Conservation (phyloP, 495 filamentous ascomycete species). For the Lineolata rhizophorae region DNA sequence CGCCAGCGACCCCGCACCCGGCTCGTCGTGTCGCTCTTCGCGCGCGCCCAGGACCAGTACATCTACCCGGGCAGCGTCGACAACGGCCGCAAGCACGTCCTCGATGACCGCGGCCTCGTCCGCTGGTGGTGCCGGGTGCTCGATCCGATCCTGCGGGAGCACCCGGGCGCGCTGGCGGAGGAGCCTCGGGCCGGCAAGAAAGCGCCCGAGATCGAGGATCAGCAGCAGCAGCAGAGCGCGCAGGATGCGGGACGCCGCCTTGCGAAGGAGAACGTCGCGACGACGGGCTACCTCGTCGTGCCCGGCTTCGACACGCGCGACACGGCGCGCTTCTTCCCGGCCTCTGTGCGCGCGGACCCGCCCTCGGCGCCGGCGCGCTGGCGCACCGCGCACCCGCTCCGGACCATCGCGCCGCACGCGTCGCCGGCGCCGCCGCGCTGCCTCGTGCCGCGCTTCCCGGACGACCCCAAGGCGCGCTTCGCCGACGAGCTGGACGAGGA, state of each 20-base stretch:
- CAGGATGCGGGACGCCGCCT: constrained; percentile 10
- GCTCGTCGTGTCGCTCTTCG: constrained; percentile 75
- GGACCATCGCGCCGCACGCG: constrained; percentile 30
- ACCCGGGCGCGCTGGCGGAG: constrained; percentile 9
- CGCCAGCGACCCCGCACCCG: constrained; percentile 44
- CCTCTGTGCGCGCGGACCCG: constrained; percentile 13
- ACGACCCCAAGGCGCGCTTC: constrained; percentile 90
- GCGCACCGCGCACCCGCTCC: constrained; percentile 36
- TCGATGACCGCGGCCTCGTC: constrained; percentile 73
- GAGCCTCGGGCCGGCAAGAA: no score
- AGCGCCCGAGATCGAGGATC: no score
- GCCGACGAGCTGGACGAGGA: constrained; percentile 75
- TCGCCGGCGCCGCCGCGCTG: constrained; percentile 48
- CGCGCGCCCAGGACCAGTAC: constrained; percentile 80
- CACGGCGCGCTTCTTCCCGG: constrained; percentile 41
- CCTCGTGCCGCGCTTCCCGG: constrained; percentile 75
- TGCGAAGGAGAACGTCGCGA: constrained; percentile 9
- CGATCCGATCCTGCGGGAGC: constrained; percentile 42
- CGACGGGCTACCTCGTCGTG: constrained; percentile 59
- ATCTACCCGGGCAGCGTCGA: constrained; percentile 81
- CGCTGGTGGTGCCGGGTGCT: constrained; percentile 87
- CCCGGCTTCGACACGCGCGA: constrained; percentile 65
- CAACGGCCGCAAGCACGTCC: constrained; percentile 72
- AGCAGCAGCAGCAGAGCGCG: no score
- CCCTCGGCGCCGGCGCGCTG: constrained; percentile 8